These are phyloP conservation scores for Aureobasidium sp. DNA, from an alignment of 2,329 filamentous ascomycete genomes.

Conservation along the genomic window DNA sequence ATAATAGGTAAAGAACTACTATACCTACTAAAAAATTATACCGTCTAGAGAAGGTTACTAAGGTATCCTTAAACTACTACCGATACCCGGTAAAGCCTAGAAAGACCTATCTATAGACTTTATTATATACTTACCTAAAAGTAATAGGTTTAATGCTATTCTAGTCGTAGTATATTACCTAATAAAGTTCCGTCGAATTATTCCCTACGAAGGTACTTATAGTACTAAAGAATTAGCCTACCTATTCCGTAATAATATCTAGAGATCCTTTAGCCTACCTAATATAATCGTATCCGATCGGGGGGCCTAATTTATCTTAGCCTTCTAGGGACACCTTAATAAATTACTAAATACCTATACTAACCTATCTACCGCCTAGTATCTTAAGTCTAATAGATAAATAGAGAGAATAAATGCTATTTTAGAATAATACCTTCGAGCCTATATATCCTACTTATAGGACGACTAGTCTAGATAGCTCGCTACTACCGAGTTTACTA, in stretches of 20 bases:
- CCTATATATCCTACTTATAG: conserved; percentile 5
- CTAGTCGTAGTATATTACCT: neutral
- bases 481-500: neutral
- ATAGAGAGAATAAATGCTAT: neutral
- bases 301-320: neutral
- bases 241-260: neutral
- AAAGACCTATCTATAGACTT: neutral
- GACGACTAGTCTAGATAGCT: neutral
- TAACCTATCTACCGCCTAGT: neutral
- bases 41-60: conserved; percentile 1
- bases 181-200: neutral
- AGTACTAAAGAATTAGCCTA: neutral
- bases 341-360: neutral
- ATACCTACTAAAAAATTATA: neutral
- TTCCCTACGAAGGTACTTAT: neutral
- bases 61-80: conserved; percentile 3
- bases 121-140: neutral
- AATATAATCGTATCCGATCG: neutral
- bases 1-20: neutral
- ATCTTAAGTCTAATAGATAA: conserved; percentile 4
- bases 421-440: neutral
- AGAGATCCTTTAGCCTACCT: neutral
- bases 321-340: neutral
- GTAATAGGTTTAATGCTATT: neutral
- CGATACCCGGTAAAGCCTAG: neutral